Evolutionary conservation across 345 rosid genomes (phyloP).

Genomic region (Mercurialis annua): DNA sequence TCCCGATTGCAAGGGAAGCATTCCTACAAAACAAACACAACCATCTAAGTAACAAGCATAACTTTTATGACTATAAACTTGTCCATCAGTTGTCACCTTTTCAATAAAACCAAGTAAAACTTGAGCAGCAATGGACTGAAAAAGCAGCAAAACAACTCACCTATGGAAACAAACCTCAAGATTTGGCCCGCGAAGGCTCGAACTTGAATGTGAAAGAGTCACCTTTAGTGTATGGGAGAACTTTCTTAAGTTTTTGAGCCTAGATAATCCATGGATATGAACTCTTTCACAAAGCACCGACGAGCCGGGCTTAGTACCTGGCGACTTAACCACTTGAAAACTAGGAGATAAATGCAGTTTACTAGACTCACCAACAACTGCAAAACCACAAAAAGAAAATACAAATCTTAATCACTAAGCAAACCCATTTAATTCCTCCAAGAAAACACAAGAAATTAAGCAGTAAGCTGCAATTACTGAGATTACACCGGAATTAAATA

Average conservation of each 20-base stretch:
- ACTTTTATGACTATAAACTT: not conserved
- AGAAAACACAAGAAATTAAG: not conserved
- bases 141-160: slow-evolving; percentile 37
- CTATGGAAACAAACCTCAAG: slow-evolving; percentile 82
- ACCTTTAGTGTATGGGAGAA: slow-evolving; percentile 64
- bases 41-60: slow-evolving; percentile 1
- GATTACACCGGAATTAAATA: not conserved
- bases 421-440: not conserved
- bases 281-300: slow-evolving; percentile 66
- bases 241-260: slow-evolving; percentile 57
- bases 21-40: slow-evolving; percentile 47
- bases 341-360: slow-evolving; percentile 47
- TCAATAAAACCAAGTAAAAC: not conserved
- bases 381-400: slow-evolving; percentile 18
- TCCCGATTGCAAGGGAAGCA: slow-evolving; percentile 63
- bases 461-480: not conserved
- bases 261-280: slow-evolving; percentile 51
- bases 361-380: slow-evolving; percentile 52
- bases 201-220: slow-evolving; percentile 38
- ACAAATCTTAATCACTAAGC: not conserved
- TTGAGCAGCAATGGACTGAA: not conserved
- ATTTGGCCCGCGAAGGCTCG: slow-evolving; percentile 34
- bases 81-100: not conserved
- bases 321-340: slow-evolving; percentile 53
- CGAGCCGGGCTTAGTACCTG: slow-evolving; percentile 62